Evolutionary conservation across 768 basidiomycete genomes (phyloP).

Genomic region (Crassisporium funariophilum): DNA sequence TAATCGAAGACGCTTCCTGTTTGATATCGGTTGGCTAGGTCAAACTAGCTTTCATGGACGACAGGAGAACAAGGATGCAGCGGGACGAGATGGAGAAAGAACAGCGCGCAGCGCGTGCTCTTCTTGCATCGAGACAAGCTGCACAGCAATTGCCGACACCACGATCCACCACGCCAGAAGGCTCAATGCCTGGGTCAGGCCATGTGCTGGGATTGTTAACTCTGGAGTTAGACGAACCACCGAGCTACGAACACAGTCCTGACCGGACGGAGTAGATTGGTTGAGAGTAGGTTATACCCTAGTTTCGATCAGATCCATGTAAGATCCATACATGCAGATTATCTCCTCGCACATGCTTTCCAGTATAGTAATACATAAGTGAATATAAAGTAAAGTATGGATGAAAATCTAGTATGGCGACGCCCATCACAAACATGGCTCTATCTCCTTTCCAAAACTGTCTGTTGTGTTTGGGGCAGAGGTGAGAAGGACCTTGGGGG

Average conservation of each 20-base stretch:
- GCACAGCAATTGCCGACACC: conserved; percentile 10
- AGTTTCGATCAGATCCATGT: background rate
- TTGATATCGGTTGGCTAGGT: conserved; percentile 45
- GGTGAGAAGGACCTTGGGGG: conserved; percentile 34
- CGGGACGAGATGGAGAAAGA: conserved; percentile 63
- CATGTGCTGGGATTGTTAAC: conserved; percentile 28
- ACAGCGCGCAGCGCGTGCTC: conserved; percentile 34
- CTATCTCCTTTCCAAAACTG: too few relatives aligned
- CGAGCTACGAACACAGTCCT: conserved; percentile 14
- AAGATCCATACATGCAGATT: too few relatives aligned
- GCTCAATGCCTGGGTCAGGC: conserved; percentile 40
- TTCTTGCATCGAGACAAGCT: conserved; percentile 20
- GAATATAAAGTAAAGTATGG: too few relatives aligned
- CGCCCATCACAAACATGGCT: too few relatives aligned
- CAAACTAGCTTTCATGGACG: conserved; percentile 79
- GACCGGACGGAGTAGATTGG: too few relatives aligned
- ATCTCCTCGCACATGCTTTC: too few relatives aligned
- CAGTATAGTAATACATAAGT: too few relatives aligned
- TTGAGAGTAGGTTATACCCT: background rate
- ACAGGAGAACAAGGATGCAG: conserved; percentile 59
- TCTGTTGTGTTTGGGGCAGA: too few relatives aligned
- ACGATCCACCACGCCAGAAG: conserved; percentile 18
- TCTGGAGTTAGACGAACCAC: conserved; percentile 13
- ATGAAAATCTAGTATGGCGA: too few relatives aligned
- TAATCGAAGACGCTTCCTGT: too few relatives aligned